phyloP scores from a whole-genome alignment of 768 basidiomycete genomes.

The Auriculariales sp. region DNA sequence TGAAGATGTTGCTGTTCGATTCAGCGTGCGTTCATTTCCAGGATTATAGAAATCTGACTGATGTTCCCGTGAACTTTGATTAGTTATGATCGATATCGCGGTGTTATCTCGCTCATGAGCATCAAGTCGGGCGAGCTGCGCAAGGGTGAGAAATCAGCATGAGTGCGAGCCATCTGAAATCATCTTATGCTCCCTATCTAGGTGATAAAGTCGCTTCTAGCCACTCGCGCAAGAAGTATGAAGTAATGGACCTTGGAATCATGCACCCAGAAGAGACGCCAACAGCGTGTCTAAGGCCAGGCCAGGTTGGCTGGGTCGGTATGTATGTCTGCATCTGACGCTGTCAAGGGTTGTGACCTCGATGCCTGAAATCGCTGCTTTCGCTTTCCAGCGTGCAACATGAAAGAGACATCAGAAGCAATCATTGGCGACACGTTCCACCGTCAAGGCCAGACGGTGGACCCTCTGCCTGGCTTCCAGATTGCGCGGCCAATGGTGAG shows the following conservation, averaged over 20 bases:
- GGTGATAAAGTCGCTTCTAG: conserved; percentile 85
- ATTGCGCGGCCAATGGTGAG: conserved; percentile 86
- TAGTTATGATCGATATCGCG: conserved; percentile 90
- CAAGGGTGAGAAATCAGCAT: conserved; percentile 44
- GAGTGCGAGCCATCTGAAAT: not conserved
- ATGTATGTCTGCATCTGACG: not conserved
- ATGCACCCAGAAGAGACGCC: conserved; percentile 84
- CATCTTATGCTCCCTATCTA: conserved; percentile 13
- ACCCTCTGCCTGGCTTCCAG: conserved; percentile 82
- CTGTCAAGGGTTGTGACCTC: not conserved
- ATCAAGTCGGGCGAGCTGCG: conserved; percentile 66
- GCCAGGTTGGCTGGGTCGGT: conserved; percentile 70
- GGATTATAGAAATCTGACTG: conserved; percentile 2
- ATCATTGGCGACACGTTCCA: conserved; percentile 90
- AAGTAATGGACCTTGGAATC: conserved; percentile 76
- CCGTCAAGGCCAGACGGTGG: conserved; percentile 54
- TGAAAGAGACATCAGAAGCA: conserved; percentile 96
- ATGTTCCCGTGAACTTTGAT: conserved; percentile 6
- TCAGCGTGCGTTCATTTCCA: conserved; percentile 47
- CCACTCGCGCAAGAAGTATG: conserved; percentile 77
- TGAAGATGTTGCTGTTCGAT: conserved; percentile 87
- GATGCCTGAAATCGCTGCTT: not conserved
- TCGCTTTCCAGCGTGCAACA: conserved; percentile 61
- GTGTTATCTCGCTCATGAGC: conserved; percentile 84
- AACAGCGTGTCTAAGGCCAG: conserved; percentile 48